phyloP scores from a whole-genome alignment of 106 monocot species.

The Chionographis japonica region DNA sequence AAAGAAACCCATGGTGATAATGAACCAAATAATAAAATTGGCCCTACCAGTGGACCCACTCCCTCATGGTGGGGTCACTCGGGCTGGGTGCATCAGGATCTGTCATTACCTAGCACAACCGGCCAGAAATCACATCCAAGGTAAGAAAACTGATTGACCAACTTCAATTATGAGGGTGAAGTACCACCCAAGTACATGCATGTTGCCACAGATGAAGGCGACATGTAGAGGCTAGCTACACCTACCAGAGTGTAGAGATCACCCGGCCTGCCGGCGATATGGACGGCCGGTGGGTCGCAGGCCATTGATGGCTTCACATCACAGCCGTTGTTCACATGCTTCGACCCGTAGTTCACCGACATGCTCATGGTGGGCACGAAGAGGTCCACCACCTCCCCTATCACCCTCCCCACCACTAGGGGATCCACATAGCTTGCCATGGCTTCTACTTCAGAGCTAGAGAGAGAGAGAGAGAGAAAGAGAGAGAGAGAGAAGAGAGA shows the following conservation, averaged over 20 bases:
- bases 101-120: slow-evolving; percentile 33
- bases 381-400: slow-evolving; percentile 69
- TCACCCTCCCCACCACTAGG: slow-evolving; percentile 62
- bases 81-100: slow-evolving; percentile 53
- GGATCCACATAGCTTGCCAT: slow-evolving; percentile 60
- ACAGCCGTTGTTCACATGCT: slow-evolving; percentile 64
- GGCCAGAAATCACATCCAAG: no score
- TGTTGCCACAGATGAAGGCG: no score
- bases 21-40: background rate
- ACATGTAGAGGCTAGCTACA: background rate
- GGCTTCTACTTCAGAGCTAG: background rate
- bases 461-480: background rate
- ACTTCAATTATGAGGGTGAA: no score
- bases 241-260: slow-evolving; percentile 56
- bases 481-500: background rate
- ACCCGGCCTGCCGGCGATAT: slow-evolving; percentile 27
- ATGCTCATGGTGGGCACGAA: slow-evolving; percentile 53
- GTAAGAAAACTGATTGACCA: no score
- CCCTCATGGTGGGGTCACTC: slow-evolving; percentile 45
- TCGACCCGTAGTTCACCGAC: slow-evolving; percentile 46
- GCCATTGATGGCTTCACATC: slow-evolving; percentile 58
- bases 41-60: slow-evolving; percentile 40
- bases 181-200: background rate
- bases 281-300: slow-evolving; percentile 24
- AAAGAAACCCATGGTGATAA: background rate